These are phyloP conservation scores for Pyronema omphalodes DNA, from an alignment of 495 filamentous ascomycete genomes.

Conservation along the genomic window DNA sequence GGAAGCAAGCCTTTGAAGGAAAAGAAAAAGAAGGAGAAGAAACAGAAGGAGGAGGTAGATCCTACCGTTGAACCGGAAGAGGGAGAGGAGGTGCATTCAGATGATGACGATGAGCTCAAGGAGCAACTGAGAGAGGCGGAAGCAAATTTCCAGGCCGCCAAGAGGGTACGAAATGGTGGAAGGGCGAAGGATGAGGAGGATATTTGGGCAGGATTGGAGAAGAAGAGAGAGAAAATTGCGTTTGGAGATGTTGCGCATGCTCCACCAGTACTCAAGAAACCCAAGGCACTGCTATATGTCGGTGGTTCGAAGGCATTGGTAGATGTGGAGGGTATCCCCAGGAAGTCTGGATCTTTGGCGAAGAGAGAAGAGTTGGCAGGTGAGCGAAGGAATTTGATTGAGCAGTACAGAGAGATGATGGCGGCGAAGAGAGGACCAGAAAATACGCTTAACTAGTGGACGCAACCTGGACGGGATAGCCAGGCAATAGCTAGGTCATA, in stretches of 20 bases:
- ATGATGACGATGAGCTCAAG: conserved; percentile 17
- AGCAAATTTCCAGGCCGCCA: conserved; percentile 32
- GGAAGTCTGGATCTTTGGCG: conserved; percentile 58
- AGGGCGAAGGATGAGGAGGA: conserved; percentile 30
- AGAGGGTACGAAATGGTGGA: conserved; percentile 6
- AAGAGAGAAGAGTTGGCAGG: conserved; percentile 63
- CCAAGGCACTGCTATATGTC: conserved; percentile 52
- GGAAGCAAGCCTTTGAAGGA: conserved; percentile 13
- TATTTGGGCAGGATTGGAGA: conserved; percentile 60
- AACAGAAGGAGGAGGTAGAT: conserved; percentile 1
- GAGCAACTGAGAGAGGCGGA: conserved; percentile 54
- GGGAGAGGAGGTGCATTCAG: conserved; percentile 1
- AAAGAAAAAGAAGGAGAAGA: conserved; percentile 49
- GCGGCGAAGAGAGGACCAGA: conserved; percentile 34
- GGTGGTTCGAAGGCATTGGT: conserved; percentile 36
- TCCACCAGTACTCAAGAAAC: conserved; percentile 54
- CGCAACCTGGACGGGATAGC: no score
- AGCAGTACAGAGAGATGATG: conserved; percentile 69
- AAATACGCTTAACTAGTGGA: neutral
- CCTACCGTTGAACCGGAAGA: conserved; percentile 1
- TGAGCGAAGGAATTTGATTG: conserved; percentile 58
- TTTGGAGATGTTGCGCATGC: conserved; percentile 67
- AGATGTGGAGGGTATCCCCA: conserved; percentile 56
- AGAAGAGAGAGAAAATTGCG: conserved; percentile 38
- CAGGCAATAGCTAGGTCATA: no score